Conservation (phyloP, 257 asterid genomes). For the Fraxinus cuspidata region DNA sequence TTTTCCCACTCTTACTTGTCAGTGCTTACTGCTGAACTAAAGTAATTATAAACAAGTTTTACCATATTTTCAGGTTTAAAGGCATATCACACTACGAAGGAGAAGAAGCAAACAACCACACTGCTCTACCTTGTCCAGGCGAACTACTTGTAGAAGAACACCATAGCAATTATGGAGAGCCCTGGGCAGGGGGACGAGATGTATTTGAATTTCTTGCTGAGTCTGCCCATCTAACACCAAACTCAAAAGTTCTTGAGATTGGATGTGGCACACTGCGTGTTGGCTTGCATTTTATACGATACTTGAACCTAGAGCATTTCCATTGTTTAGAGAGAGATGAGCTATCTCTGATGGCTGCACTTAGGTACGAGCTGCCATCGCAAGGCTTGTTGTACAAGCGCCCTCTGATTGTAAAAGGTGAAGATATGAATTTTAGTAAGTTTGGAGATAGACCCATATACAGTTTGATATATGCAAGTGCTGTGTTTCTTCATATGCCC, state of each 20-base stretch:
- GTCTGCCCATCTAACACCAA: slow-evolving; percentile 49
- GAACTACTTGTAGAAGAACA: slow-evolving; percentile 92
- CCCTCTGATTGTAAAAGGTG: slow-evolving; percentile 82
- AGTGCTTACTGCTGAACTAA: not conserved
- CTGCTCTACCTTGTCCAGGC: slow-evolving; percentile 89
- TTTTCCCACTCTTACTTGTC: not conserved
- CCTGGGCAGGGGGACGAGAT: slow-evolving; percentile 99
- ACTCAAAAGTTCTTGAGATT: slow-evolving; percentile 81
- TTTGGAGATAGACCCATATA: slow-evolving; percentile 62
- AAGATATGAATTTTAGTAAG: slow-evolving; percentile 86
- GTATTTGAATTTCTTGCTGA: slow-evolving; percentile 86
- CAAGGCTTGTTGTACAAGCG: slow-evolving; percentile 82
- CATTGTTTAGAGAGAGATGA: slow-evolving; percentile 97
- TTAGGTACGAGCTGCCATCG: slow-evolving; percentile 88
- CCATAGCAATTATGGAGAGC: slow-evolving; percentile 97
- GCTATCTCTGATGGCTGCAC: slow-evolving; percentile 90
- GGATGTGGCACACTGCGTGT: slow-evolving; percentile 99
- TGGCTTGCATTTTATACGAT: slow-evolving; percentile 85
- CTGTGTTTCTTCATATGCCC: slow-evolving; percentile 94
- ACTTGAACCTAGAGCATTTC: slow-evolving; percentile 61
- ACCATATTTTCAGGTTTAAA: slow-evolving; percentile 48
- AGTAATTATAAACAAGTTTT: not conserved
- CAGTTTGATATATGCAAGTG: slow-evolving; percentile 83
- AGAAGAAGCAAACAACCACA: slow-evolving; percentile 75
- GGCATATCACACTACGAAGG: slow-evolving; percentile 94